Evolutionary conservation across 1,139 yeast genomes (phyloP).

Genomic region (Taphrina communis): DNA sequence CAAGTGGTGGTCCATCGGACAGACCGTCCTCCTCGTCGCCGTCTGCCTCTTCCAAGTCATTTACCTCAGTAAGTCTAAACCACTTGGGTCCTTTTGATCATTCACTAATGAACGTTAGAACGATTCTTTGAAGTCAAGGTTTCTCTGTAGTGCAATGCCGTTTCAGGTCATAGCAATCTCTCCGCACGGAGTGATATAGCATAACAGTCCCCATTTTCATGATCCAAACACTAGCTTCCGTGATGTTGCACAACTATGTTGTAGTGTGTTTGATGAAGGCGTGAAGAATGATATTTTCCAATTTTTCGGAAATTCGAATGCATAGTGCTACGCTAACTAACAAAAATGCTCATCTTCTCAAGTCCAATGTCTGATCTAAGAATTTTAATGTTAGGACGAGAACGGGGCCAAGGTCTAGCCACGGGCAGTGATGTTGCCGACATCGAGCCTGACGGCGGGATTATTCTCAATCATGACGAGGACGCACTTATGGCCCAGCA

Average conservation of each 20-base stretch:
- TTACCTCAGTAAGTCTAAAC: slow-evolving; percentile 29
- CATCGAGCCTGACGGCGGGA: slow-evolving; percentile 97
- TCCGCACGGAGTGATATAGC: too few species aligned
- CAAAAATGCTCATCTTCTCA: not conserved
- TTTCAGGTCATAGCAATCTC: too few species aligned
- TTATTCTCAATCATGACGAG: slow-evolving; percentile 92
- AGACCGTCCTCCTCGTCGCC: slow-evolving; percentile 78
- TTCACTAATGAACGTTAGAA: slow-evolving; percentile 48
- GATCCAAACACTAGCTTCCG: too few species aligned
- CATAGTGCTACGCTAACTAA: slow-evolving; percentile 11
- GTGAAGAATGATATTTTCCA: too few species aligned
- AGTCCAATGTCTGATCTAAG: too few species aligned
- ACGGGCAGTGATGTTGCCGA: slow-evolving; percentile 47
- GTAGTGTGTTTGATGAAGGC: too few species aligned
- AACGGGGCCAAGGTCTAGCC: not conserved
- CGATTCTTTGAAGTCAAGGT: slow-evolving; percentile 90
- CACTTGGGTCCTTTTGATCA: not conserved
- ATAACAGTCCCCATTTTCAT: too few species aligned
- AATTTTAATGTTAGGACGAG: too few species aligned
- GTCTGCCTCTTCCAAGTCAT: slow-evolving; percentile 87
- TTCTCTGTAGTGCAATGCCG: not conserved
- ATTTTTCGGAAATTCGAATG: not conserved
- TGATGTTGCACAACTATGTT: too few species aligned
- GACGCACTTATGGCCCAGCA: slow-evolving; percentile 91
- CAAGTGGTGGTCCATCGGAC: slow-evolving; percentile 97